Evolutionary conservation across 345 rosid genomes (phyloP), one percentile per base, ranked within the genome.

Genomic region (Theobroma cacao): DNA sequence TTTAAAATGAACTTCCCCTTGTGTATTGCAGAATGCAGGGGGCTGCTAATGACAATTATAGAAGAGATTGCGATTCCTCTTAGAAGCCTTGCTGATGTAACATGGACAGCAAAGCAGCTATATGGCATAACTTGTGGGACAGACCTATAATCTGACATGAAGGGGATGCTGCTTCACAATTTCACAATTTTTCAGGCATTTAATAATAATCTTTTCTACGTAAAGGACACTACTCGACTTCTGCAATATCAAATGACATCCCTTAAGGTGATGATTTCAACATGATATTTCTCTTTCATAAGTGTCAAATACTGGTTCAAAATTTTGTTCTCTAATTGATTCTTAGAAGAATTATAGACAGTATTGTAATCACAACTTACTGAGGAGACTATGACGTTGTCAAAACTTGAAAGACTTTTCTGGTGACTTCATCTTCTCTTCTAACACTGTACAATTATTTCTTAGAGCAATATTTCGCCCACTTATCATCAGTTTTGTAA

Each of bases 21-120:
- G 26, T 80, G 3, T 76, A 55, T 48, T 64, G 83, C 89, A 91
- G 91, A 89, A 84, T 89, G 88, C 85, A 79, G 89, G 85, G 83
- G 78, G 72, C 43, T 83, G 63, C 36, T 89, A 64, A 85, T 75
- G 88, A 74, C 81, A 74, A 78, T 82, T 9, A 82, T 88, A 3
- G 83, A 78, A 78, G 94, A 91, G 76, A 87, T 89, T 13, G 77
- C 61, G 9, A 69, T 56, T 79, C 82, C 91, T 50, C 77, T 87
- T 7, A 77, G 48, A 63, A 82, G 80, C 76, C 82, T 89, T 8
- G 75, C 80, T 64, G 82, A 77, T 71, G 78, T 80, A 65, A 86
- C 92, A 77, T 87, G 87, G 89, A 86, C 88, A 36, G 88, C 87
- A 10, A 86, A 82, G 64, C 78, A 84, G 78, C 81, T 85, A 55